Evolutionary conservation across 2,329 filamentous ascomycete genomes (phyloP).

Genomic region (Zarea fungicola): DNA sequence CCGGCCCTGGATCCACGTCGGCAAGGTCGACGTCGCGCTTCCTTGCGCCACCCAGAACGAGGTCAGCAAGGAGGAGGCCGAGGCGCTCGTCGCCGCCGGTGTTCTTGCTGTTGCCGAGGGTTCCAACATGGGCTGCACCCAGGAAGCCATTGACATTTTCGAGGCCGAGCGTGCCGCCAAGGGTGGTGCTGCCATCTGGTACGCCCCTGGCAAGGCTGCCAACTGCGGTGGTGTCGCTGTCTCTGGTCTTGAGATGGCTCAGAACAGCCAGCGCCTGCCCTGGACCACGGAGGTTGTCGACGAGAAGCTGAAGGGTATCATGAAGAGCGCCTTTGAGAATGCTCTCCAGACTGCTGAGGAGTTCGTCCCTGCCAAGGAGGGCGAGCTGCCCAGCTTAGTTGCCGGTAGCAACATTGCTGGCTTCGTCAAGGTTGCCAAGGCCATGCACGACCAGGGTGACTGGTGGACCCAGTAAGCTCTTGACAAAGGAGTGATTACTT

Average conservation of each 20-base stretch:
- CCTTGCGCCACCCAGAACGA: slow-evolving; percentile 97
- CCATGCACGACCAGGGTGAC: slow-evolving; percentile 95
- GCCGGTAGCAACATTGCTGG: slow-evolving; percentile 96
- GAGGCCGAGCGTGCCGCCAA: slow-evolving; percentile 71
- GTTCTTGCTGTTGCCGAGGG: slow-evolving; percentile 88
- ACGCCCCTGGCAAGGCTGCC: slow-evolving; percentile 93
- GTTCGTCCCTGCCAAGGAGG: slow-evolving; percentile 74
- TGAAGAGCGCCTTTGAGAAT: slow-evolving; percentile 89
- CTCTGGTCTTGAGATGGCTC: slow-evolving; percentile 96
- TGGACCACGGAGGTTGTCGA: slow-evolving; percentile 93
- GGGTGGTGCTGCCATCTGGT: slow-evolving; percentile 74
- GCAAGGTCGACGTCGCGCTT: slow-evolving; percentile 83
- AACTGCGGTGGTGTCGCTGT: slow-evolving; percentile 98
- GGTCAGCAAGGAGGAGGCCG: slow-evolving; percentile 84
- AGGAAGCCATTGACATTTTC: slow-evolving; percentile 90
- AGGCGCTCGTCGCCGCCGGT: slow-evolving; percentile 71
- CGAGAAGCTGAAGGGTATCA: slow-evolving; percentile 83
- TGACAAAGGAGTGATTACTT: slow-evolving; percentile 1
- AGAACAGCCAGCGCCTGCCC: slow-evolving; percentile 82
- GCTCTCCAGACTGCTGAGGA: slow-evolving; percentile 84
- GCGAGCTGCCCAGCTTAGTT: slow-evolving; percentile 82
- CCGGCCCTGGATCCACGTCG: slow-evolving; percentile 87
- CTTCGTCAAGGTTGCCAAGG: slow-evolving; percentile 90
- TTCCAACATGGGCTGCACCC: slow-evolving; percentile 98
- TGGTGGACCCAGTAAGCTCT: slow-evolving; percentile 57